Evolutionary conservation across 352 stramenopile genomes (phyloP).

Genomic region (Halophytophthora polymorphica): DNA sequence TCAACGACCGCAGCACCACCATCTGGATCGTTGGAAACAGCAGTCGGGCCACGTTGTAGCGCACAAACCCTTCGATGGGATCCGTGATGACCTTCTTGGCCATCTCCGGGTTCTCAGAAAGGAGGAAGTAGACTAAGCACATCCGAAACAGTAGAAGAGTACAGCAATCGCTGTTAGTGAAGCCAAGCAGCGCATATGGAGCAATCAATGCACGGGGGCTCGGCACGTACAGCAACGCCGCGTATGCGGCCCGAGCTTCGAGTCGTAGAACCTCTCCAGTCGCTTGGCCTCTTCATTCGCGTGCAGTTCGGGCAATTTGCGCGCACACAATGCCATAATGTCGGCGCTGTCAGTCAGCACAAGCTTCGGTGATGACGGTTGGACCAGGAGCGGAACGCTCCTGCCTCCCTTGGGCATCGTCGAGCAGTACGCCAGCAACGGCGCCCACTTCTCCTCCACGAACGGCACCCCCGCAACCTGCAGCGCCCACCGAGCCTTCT

Average conservation of each 20-base stretch:
- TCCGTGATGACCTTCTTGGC: slow-evolving; percentile 18
- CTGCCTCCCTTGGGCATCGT: slow-evolving; percentile 42
- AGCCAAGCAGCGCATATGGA: no score
- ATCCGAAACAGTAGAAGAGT: no score
- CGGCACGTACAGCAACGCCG: slow-evolving; percentile 16
- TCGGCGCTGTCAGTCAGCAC: slow-evolving; percentile 38
- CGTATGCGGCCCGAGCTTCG: slow-evolving; percentile 30
- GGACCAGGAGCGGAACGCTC: slow-evolving; percentile 41
- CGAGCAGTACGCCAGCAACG: slow-evolving; percentile 36
- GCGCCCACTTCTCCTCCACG: slow-evolving; percentile 41
- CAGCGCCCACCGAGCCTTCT: slow-evolving; percentile 59
- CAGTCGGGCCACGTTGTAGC: slow-evolving; percentile 17
- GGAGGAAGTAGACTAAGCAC: slow-evolving; percentile 31
- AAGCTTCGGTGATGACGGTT: slow-evolving; percentile 6
- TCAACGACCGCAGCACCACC: slow-evolving; percentile 23
- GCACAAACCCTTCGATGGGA: slow-evolving; percentile 13
- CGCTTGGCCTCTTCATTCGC: slow-evolving; percentile 27
- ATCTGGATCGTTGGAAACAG: slow-evolving; percentile 30
- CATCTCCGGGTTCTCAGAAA: slow-evolving; percentile 22
- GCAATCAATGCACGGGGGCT: no score
- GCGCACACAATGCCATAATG: slow-evolving; percentile 47
- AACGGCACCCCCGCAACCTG: slow-evolving; percentile 39
- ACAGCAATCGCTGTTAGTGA: no score
- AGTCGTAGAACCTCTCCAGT: slow-evolving; percentile 42
- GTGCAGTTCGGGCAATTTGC: slow-evolving; percentile 30